These are phyloP conservation scores for Spergularia bocconei DNA, from an alignment of 148 eudicot species.

Conservation along the genomic window DNA sequence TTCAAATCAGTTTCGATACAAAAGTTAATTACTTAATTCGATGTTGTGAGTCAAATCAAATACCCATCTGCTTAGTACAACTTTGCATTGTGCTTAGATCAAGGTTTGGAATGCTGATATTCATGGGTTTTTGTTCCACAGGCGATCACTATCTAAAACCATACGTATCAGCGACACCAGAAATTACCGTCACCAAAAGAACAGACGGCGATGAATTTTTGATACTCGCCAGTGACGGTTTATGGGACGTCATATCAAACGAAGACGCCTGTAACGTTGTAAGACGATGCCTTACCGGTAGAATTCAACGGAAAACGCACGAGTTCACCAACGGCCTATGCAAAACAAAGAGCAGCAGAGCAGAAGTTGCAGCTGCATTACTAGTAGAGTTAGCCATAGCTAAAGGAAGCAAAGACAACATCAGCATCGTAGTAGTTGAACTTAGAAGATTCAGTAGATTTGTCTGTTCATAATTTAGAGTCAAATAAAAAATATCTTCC, in stretches of 20 bases:
- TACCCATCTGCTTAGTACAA: too few relatives aligned
- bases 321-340: not conserved
- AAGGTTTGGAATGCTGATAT: not conserved
- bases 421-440: constrained; percentile 52
- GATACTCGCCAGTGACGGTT: constrained; percentile 59
- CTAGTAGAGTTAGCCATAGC: constrained; percentile 52
- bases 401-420: constrained; percentile 54
- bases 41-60: too few relatives aligned
- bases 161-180: constrained; percentile 50
- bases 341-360: constrained; percentile 20
- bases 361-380: constrained; percentile 42
- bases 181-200: constrained; percentile 42
- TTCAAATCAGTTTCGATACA: too few relatives aligned
- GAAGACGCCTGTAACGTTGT: constrained; percentile 46
- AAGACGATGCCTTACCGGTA: constrained; percentile 34
- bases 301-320: constrained; percentile 18
- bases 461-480: constrained; percentile 1
- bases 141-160: constrained; percentile 62
- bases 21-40: too few relatives aligned
- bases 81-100: too few relatives aligned
- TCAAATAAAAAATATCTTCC: constrained; percentile 10
- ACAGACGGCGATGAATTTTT: constrained; percentile 47
- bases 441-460: constrained; percentile 29
- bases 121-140: constrained; percentile 17
- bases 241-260: constrained; percentile 71